A percentile compares a stretch with the other conserved stretches of the same genome.
Evolutionary conservation across 768 basidiomycete genomes (phyloP).

Genomic region (Xerocomellus amylosporus): DNA sequence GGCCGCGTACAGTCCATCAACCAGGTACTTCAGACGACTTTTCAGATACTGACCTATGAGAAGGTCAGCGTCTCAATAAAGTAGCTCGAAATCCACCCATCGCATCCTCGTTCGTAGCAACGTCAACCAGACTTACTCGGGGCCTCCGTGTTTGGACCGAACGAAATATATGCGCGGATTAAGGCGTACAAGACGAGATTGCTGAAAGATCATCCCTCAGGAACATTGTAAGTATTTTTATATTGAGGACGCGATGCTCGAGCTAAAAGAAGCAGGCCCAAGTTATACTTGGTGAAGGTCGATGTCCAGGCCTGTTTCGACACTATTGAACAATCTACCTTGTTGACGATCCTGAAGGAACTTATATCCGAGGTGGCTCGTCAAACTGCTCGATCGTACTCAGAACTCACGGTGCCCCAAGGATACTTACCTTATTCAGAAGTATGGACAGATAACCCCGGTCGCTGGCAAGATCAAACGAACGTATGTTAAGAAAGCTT

Average conservation of each 20-base stretch:
- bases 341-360: conserved; percentile 71
- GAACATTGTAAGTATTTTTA: conserved; percentile 49
- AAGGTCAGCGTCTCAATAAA: conserved; percentile 47
- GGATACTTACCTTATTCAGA: conserved; percentile 72
- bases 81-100: not conserved
- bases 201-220: conserved; percentile 35
- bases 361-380: conserved; percentile 65
- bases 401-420: conserved; percentile 28
- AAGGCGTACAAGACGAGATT: conserved; percentile 65
- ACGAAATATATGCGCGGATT: conserved; percentile 76
- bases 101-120: conserved; percentile 43
- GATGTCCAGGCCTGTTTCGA: conserved; percentile 98
- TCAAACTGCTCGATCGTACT: not conserved
- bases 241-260: not conserved
- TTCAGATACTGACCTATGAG: conserved; percentile 85
- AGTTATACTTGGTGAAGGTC: conserved; percentile 92
- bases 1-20: conserved; percentile 69
- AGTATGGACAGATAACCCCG: conserved; percentile 63
- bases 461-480: conserved; percentile 56
- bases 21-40: conserved; percentile 77
- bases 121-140: conserved; percentile 64
- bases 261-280: conserved; percentile 52
- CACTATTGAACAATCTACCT: conserved; percentile 85
- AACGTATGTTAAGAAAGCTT: conserved; percentile 56
- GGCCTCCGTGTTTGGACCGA: conserved; percentile 76